Conservation (phyloP, 257 asterid species). For the Penstemon newberryi region DNA sequence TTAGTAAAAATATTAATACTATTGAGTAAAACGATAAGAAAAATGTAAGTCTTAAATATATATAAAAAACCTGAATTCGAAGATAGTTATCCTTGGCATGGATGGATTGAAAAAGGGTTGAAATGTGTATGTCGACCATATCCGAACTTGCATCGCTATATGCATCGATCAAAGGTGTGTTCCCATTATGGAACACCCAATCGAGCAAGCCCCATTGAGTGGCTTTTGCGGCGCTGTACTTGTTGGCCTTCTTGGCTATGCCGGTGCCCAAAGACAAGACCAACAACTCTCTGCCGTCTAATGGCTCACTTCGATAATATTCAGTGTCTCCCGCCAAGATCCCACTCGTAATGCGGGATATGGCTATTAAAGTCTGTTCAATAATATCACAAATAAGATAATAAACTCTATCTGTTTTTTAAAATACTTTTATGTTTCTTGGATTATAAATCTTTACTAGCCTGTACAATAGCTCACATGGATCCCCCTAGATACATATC, state of each 20-base stretch:
- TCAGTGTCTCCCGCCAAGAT: not conserved
- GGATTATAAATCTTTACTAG: too few relatives aligned
- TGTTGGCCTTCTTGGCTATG: slow-evolving; percentile 29
- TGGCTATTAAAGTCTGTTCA: not conserved
- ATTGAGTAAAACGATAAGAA: too few relatives aligned
- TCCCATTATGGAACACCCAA: slow-evolving; percentile 37
- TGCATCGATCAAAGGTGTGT: slow-evolving; percentile 42
- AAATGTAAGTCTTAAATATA: not conserved
- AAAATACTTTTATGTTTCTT: too few relatives aligned
- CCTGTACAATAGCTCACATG: too few relatives aligned
- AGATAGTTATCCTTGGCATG: slow-evolving; percentile 38
- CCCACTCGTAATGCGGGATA: not conserved
- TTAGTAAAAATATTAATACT: not conserved
- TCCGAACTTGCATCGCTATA: slow-evolving; percentile 46
- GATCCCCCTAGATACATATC: too few relatives aligned
- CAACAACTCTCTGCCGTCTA: not conserved
- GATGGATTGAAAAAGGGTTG: slow-evolving; percentile 43
- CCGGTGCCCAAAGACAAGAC: slow-evolving; percentile 3
- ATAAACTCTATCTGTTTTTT: too few relatives aligned
- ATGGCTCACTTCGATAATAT: not conserved
- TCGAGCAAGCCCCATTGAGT: slow-evolving; percentile 44
- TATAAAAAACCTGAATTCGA: slow-evolving; percentile 45
- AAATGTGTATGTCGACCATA: slow-evolving; percentile 48
- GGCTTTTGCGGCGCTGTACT: slow-evolving; percentile 32
- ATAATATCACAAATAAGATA: too few relatives aligned